Conservation (phyloP, 2,329 filamentous ascomycete genomes). For the Cordyceps javanica region DNA sequence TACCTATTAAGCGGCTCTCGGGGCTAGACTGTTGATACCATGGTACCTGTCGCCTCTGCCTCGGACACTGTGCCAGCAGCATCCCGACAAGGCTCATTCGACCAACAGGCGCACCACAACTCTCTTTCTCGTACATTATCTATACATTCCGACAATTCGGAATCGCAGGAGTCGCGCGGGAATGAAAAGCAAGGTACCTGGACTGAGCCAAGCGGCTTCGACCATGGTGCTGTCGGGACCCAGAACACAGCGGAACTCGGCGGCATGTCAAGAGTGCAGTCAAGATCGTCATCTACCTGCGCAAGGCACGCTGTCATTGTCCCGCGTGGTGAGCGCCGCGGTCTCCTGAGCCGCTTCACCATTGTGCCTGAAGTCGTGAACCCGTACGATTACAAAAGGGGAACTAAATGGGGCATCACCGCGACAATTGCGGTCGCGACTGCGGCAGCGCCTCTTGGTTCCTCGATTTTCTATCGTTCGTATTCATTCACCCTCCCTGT, state of each 20-base stretch:
- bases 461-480: constrained; percentile 75
- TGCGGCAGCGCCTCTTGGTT: constrained; percentile 75
- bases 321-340: constrained; percentile 51
- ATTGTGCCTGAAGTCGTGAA: constrained; percentile 73
- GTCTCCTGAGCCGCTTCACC: constrained; percentile 64
- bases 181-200: neutral
- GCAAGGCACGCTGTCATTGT: constrained; percentile 27
- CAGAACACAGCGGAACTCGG: neutral
- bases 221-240: neutral
- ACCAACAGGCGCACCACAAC: neutral
- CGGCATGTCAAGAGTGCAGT: neutral
- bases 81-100: too few species aligned
- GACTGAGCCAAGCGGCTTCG: neutral
- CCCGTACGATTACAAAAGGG: constrained; percentile 65
- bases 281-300: constrained; percentile 3
- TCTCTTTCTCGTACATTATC: neutral
- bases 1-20: neutral
- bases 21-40: neutral
- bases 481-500: constrained; percentile 14
- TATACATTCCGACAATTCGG: neutral
- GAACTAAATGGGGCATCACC: constrained; percentile 81
- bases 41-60: neutral
- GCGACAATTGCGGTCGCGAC: constrained; percentile 70
- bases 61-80: neutral
- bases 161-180: neutral